Evolutionary conservation across 345 rosid genomes (phyloP).

Genomic region (Nephelium lappaceum): DNA sequence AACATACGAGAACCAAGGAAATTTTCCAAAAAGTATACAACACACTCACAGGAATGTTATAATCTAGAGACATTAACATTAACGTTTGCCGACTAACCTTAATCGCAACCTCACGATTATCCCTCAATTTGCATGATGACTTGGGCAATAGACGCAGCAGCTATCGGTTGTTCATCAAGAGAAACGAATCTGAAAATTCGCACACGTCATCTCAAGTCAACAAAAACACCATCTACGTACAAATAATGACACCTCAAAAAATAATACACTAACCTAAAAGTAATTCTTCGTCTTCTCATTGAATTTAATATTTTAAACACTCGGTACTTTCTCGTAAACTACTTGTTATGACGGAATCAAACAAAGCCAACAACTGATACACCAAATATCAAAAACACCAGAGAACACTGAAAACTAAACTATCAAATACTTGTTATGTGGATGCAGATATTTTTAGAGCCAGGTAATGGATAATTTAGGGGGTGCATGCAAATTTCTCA

Average conservation of each 20-base stretch:
- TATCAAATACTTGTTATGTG: no score
- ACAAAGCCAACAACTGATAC: no score
- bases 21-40: not conserved
- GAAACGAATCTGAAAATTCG: slow-evolving; percentile 63
- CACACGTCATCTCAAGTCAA: no score
- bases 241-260: no score
- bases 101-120: slow-evolving; percentile 72
- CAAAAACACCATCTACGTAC: no score
- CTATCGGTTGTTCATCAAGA: slow-evolving; percentile 84
- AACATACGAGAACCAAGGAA: not conserved
- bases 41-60: not conserved
- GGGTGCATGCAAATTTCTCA: not conserved
- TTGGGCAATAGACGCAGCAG: slow-evolving; percentile 97
- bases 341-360: no score
- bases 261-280: no score
- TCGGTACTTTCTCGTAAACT: no score
- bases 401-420: no score
- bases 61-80: not conserved
- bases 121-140: slow-evolving; percentile 79
- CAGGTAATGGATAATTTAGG: slow-evolving; percentile 42
- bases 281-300: no score
- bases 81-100: slow-evolving; percentile 53
- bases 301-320: no score
- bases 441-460: slow-evolving; percentile 55
- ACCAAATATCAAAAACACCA: no score